Conservation (phyloP, 306 rosid genomes). For the Fagus crenata region DNA sequence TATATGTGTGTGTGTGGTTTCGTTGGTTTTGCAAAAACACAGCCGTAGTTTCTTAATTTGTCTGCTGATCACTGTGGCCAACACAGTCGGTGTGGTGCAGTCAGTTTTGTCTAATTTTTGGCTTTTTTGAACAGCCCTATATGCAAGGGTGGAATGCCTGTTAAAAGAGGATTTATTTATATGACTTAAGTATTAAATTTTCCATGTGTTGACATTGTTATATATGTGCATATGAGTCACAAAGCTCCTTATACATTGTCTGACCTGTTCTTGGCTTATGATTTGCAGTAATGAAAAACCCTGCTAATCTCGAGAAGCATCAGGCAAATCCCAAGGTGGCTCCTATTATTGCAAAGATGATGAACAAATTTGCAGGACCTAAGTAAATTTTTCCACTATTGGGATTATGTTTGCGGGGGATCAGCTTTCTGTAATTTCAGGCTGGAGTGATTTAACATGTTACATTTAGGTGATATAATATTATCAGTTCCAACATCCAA, state of each 20-base stretch:
- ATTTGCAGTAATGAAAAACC: slow-evolving; percentile 86
- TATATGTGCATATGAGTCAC: neutral
- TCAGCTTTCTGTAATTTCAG: neutral
- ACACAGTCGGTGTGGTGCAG: too few species aligned
- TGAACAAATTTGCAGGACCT: slow-evolving; percentile 77
- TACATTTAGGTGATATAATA: neutral
- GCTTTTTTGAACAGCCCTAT: too few species aligned
- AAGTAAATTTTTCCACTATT: slow-evolving; percentile 27
- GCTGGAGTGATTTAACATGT: neutral
- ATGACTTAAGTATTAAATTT: neutral
- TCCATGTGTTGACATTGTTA: neutral
- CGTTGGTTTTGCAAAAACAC: too few species aligned
- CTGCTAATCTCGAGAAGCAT: slow-evolving; percentile 86
- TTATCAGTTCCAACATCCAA: neutral
- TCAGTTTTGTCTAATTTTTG: too few species aligned
- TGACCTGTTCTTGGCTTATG: neutral
- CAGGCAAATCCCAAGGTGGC: slow-evolving; percentile 89
- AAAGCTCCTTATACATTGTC: neutral
- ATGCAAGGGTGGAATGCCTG: neutral
- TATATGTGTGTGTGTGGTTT: too few species aligned
- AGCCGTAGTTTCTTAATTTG: too few species aligned
- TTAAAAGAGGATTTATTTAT: neutral
- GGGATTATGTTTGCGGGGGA: slow-evolving; percentile 1
- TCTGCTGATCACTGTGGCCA: too few species aligned
- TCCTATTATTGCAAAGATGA: slow-evolving; percentile 87